Percentiles rank a stretch among this genome's conserved stretches.
Evolutionary conservation across 805 yeast genomes (phyloP).

Genomic region (Ogataea glucozyma): DNA sequence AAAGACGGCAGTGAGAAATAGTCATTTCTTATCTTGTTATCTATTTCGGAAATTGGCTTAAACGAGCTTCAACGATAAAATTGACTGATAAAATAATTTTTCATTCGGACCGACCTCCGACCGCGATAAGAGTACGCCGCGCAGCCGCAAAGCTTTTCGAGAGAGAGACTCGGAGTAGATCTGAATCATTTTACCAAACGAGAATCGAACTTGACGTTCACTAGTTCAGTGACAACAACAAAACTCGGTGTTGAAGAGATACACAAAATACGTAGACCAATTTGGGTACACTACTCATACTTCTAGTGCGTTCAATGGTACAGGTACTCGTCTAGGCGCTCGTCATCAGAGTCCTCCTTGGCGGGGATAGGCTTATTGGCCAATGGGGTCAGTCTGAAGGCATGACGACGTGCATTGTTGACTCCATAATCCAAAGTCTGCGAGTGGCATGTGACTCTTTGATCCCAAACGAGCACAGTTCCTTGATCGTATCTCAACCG

Average conservation of each 20-base stretch:
- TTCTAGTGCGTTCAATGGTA: no score
- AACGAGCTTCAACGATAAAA: background rate
- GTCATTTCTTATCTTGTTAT: constrained; percentile 1
- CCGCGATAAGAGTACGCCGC: no score
- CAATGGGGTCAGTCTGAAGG: constrained; percentile 69
- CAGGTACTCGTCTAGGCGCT: constrained; percentile 31
- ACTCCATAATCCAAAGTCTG: constrained; percentile 72
- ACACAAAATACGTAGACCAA: no score
- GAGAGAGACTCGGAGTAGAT: no score
- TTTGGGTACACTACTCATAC: no score
- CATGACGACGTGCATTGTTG: constrained; percentile 64
- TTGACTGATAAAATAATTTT: background rate
- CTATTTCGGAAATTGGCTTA: background rate
- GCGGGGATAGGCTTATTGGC: constrained; percentile 62
- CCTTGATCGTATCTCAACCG: constrained; percentile 71
- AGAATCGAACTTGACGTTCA: no score
- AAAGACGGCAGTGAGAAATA: no score
- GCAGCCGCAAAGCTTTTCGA: background rate
- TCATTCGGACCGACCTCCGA: background rate
- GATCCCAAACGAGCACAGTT: constrained; percentile 78
- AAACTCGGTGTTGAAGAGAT: no score
- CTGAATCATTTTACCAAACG: no score
- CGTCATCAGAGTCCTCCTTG: constrained; percentile 33
- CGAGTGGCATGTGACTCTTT: constrained; percentile 67
- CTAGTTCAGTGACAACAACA: no score